These are phyloP conservation scores for Ganoderma sinense DNA, from an alignment of 1,284 basidiomycete genomes.

Conservation along the genomic window DNA sequence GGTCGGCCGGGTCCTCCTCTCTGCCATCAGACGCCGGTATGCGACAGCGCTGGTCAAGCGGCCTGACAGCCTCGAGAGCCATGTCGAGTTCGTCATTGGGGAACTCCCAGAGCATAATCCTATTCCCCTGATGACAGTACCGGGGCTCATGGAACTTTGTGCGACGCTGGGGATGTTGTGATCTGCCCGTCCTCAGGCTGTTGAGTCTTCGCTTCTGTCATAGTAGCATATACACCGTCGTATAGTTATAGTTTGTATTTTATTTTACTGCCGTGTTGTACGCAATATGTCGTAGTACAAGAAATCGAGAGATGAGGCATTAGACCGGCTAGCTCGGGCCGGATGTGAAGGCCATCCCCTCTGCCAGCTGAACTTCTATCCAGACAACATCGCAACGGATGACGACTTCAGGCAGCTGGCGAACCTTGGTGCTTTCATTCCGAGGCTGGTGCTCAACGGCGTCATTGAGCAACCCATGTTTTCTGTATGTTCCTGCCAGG, in stretches of 20 bases:
- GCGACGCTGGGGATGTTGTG: background rate
- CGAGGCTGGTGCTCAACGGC: constrained; percentile 24
- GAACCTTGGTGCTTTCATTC: background rate
- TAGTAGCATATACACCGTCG: no score
- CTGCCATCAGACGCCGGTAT: background rate
- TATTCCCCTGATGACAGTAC: background rate
- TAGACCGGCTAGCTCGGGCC: no score
- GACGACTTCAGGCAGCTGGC: no score
- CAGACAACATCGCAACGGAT: no score
- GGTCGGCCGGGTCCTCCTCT: background rate
- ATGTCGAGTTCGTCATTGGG: background rate
- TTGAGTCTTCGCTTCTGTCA: no score
- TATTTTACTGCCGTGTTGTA: no score
- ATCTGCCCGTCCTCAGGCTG: background rate
- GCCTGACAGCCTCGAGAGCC: background rate
- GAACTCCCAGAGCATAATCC: background rate
- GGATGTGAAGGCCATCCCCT: no score
- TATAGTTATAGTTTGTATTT: no score
- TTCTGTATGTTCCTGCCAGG: constrained; percentile 32
- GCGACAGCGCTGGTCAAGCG: background rate
- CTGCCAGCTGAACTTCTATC: background rate
- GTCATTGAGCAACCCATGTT: constrained; percentile 47
- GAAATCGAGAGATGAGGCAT: no score
- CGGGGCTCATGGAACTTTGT: background rate
- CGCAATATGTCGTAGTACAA: no score